phyloP scores from a whole-genome alignment of 129 eudicot genomes.

The Logfia minima region DNA sequence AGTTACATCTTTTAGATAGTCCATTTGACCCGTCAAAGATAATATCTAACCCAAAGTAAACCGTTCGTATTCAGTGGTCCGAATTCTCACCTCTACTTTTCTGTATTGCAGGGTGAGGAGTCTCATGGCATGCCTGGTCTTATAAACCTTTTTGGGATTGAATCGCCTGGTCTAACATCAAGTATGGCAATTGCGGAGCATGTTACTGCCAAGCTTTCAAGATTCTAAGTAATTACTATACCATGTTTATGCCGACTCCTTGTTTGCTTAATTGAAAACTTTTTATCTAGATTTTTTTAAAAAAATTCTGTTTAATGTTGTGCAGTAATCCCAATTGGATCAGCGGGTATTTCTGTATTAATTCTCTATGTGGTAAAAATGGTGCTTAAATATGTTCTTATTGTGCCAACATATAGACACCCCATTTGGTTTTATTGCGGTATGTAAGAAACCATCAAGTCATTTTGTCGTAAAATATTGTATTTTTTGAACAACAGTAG shows the following conservation, averaged over 20 bases:
- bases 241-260: not conserved
- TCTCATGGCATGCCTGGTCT: slow-evolving; percentile 76
- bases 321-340: slow-evolving; percentile 14
- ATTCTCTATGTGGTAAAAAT: not conserved
- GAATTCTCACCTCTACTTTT: not conserved
- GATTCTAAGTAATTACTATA: slow-evolving; percentile 7
- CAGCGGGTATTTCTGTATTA: not conserved
- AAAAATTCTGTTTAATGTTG: not conserved
- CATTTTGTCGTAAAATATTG: too few species aligned
- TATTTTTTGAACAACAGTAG: too few species aligned
- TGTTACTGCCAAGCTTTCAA: slow-evolving; percentile 50
- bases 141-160: slow-evolving; percentile 84
- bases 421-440: not conserved
- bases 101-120: slow-evolving; percentile 66
- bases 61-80: not conserved
- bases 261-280: not conserved
- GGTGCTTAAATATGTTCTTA: not conserved
- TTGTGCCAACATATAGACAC: not conserved
- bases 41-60: not conserved
- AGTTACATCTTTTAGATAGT: not conserved
- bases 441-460: not conserved
- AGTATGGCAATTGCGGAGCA: slow-evolving; percentile 88
- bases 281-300: not conserved
- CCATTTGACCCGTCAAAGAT: not conserved
- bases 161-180: slow-evolving; percentile 92